phyloP scores from a whole-genome alignment of 306 rosid species.

The Quercus glauca region DNA sequence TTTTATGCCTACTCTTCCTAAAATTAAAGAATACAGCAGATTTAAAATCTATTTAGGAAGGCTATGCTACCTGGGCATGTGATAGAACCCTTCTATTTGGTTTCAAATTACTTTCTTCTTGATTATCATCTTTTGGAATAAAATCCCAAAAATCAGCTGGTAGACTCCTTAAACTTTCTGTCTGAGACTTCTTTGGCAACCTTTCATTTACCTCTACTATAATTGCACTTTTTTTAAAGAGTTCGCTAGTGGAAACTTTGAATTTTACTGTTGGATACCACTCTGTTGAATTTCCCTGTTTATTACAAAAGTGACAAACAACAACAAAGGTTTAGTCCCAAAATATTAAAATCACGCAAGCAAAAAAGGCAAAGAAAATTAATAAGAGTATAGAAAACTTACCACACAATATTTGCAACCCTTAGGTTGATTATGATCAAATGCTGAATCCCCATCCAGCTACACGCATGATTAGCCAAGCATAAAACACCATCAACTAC shows the following conservation, averaged over 20 bases:
- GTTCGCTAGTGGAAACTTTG: slow-evolving; percentile 66
- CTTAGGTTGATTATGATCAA: slow-evolving; percentile 25
- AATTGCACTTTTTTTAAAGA: slow-evolving; percentile 61
- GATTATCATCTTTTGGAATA: slow-evolving; percentile 58
- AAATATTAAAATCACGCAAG: slow-evolving; percentile 15
- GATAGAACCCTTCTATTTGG: slow-evolving; percentile 66
- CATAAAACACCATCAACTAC: slow-evolving; percentile 18
- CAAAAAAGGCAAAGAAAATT: slow-evolving; percentile 1
- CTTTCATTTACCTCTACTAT: slow-evolving; percentile 60
- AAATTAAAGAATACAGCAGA: slow-evolving; percentile 1
- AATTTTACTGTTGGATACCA: slow-evolving; percentile 72
- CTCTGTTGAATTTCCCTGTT: slow-evolving; percentile 55
- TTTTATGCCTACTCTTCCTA: neutral
- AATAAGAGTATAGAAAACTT: slow-evolving; percentile 41
- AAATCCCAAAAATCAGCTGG: slow-evolving; percentile 88
- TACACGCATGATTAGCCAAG: slow-evolving; percentile 26
- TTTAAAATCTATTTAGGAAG: slow-evolving; percentile 2
- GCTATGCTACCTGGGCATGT: slow-evolving; percentile 63
- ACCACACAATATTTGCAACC: slow-evolving; percentile 83
- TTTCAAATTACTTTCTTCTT: slow-evolving; percentile 47
- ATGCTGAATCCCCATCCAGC: slow-evolving; percentile 49
- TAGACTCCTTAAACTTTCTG: slow-evolving; percentile 33
- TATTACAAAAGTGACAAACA: slow-evolving; percentile 9
- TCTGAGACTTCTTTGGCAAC: slow-evolving; percentile 27
- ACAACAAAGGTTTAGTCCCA: neutral